These are phyloP conservation scores for Peronospora farinosa DNA, from an alignment of 352 stramenopile genomes.

Conservation along the genomic window DNA sequence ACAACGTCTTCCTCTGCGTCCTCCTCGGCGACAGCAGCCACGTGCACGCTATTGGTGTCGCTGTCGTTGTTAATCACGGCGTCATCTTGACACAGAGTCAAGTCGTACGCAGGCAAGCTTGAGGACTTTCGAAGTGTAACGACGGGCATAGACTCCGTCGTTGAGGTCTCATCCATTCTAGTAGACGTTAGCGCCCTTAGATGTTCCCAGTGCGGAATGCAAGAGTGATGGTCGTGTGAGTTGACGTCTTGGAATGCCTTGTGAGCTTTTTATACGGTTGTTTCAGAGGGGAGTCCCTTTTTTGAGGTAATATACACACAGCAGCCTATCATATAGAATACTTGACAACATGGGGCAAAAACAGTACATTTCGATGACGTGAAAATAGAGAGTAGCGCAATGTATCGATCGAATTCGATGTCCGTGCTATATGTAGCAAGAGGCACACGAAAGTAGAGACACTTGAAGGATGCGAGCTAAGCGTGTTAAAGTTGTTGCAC, in stretches of 20 bases:
- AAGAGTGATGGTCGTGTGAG: constrained; percentile 23
- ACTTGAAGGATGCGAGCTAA: neutral
- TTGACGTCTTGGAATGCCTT: constrained; percentile 6
- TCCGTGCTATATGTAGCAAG: constrained; percentile 5
- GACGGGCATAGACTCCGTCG: constrained; percentile 8
- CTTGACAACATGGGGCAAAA: neutral
- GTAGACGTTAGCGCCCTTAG: neutral
- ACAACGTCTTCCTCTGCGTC: constrained; percentile 18
- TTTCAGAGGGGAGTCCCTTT: constrained; percentile 10
- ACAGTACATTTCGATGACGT: constrained; percentile 5
- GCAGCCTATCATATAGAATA: constrained; percentile 2
- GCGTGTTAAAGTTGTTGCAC: neutral
- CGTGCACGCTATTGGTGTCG: constrained; percentile 21
- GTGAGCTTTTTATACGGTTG: constrained; percentile 7
- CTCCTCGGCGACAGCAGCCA: constrained; percentile 21
- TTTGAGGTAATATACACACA: neutral
- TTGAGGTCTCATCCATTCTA: constrained; percentile 19
- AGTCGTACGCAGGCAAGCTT: constrained; percentile 23
- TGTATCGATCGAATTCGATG: constrained; percentile 11
- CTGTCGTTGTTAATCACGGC: constrained; percentile 2
- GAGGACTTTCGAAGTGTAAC: constrained; percentile 21
- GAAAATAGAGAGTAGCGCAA: constrained; percentile 16
- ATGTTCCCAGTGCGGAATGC: constrained; percentile 18
- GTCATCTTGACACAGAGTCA: constrained; percentile 19
- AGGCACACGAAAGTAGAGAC: neutral